phyloP scores from a whole-genome alignment of 2,329 filamentous ascomycete genomes.

The Beauveria sp. region DNA sequence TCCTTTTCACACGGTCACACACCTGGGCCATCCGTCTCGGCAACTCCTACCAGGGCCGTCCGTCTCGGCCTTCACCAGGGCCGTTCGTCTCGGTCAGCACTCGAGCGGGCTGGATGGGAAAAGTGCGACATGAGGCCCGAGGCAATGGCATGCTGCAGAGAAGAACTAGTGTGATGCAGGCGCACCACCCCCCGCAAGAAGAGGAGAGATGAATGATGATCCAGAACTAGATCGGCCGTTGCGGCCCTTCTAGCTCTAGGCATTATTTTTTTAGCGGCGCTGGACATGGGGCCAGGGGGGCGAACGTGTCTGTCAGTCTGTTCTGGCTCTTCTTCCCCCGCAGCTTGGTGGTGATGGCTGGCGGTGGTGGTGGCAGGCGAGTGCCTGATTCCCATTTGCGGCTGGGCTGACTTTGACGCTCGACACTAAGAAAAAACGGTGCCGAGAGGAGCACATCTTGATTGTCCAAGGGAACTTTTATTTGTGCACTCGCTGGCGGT shows the following conservation, averaged over 20 bases:
- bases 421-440: neutral
- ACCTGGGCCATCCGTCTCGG: too few species aligned
- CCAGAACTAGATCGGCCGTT: slow-evolving; percentile 4
- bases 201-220: neutral
- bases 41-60: neutral
- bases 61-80: neutral
- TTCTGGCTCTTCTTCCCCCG: neutral
- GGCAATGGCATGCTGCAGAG: neutral
- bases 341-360: neutral
- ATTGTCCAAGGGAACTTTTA: neutral
- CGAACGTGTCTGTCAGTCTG: too few species aligned
- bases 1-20: too few species aligned
- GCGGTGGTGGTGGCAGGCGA: neutral
- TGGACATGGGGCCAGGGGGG: neutral
- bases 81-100: neutral
- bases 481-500: neutral
- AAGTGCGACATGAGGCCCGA: too few species aligned
- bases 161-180: slow-evolving; percentile 1
- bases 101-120: neutral
- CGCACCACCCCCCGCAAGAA: neutral
- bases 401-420: neutral
- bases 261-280: neutral
- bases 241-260: neutral
- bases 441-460: neutral
- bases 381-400: slow-evolving; percentile 1